Percentiles rank a stretch among this genome's conserved stretches.
phyloP scores from a whole-genome alignment of 164 flowering plant genomes.

The Vitis vinifera region ASM3070453v1 NC_081820.1:20774001-20774500 shows the following conservation, averaged over 20 bases:
- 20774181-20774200: conserved; percentile 43
- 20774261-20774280: conserved; percentile 60
- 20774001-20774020: conserved; percentile 25
- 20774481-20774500: conserved; percentile 15
- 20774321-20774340: background rate
- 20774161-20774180: conserved; percentile 40
- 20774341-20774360: conserved; percentile 2
- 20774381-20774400: conserved; percentile 12
- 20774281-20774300: conserved; percentile 53
- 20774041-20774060: conserved; percentile 28
- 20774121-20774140: conserved; percentile 56
- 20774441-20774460: conserved; percentile 6
- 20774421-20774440: conserved; percentile 15
- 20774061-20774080: conserved; percentile 20
- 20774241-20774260: conserved; percentile 58
- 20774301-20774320: conserved; percentile 62
- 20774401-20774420: conserved; percentile 7
- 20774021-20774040: conserved; percentile 37
- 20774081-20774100: conserved; percentile 26
- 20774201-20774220: conserved; percentile 57
- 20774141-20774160: conserved; percentile 42
- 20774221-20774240: conserved; percentile 59
- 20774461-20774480: conserved; percentile 3
- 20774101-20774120: conserved; percentile 50
- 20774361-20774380: conserved; percentile 41